Evolutionary conservation across 805 yeast species (phyloP), one percentile per base, ranked within the genome.

Genomic region (Saturnispora besseyi): DNA sequence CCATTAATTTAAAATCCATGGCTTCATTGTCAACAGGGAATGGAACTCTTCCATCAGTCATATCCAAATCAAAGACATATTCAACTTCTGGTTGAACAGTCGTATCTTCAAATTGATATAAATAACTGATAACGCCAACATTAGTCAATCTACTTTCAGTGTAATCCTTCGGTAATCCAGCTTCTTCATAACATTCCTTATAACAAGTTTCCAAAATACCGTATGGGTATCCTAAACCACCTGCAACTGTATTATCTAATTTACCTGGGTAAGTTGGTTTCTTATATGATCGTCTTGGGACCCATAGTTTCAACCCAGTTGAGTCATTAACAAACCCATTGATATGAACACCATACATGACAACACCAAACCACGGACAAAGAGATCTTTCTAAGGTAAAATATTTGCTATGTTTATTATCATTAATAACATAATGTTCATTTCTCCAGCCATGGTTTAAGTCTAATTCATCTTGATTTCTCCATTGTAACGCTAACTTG

Each of bases 191-290:
- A 59, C 95, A 80, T 63, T 93, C 99, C 62, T 93, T 93, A 18
- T 86, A 56, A 3, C 82, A 79, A 0, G 97, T 91, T 43, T 87
- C 96, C 60, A 71, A 67, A 2, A 81, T 69, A 0, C 89, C 87
- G 55, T 78, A 71, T 0, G 96, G 96, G 62, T 82, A 74, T 0
- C 95, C 96, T 4, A 93, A 60, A 0, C 99, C 99, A 1, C 99
- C 99, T 0, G 96, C 99, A 6, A 93, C 86, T 1, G 95, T 88
- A 63, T 90, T 91, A 63, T 93, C 99, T 36, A 90, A 74, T 85
- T 79, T 84, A 0, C 86, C 84, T 0, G 99, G 98, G 68, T 79
- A 91, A 0, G 99, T 93, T 15, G 83, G 83, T 63, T 93, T 93
- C 2, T 80, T 74, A 5, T 70, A 63, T 0, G 97, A 76, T 55